phyloP scores from a whole-genome alignment of 2,329 filamentous ascomycete species.

The Helotiales sp. region DNA sequence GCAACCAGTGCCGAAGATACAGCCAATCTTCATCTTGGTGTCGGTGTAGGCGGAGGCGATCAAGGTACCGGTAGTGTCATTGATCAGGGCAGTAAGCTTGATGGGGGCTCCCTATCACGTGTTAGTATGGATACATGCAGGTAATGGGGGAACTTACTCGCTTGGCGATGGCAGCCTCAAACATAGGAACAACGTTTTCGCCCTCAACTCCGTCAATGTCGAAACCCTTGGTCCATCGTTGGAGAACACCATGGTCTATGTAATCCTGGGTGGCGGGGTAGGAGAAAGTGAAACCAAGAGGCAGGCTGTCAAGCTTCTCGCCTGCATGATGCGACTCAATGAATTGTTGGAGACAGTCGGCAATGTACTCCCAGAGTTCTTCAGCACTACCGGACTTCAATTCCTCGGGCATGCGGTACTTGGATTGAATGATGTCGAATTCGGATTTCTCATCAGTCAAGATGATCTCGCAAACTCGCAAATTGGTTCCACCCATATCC shows the following conservation, averaged over 20 bases:
- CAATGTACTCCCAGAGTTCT: constrained; percentile 93
- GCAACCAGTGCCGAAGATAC: constrained; percentile 97
- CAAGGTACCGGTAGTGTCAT: constrained; percentile 95
- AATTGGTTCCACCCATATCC: constrained; percentile 95
- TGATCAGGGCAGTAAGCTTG: constrained; percentile 90
- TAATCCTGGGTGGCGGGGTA: constrained; percentile 93
- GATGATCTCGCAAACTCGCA: constrained; percentile 91
- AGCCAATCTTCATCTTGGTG: constrained; percentile 86
- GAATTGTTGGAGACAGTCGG: constrained; percentile 89
- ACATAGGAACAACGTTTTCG: constrained; percentile 83
- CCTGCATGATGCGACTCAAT: constrained; percentile 81
- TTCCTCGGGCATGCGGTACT: constrained; percentile 92
- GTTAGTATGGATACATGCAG: constrained; percentile 14
- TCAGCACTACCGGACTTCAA: constrained; percentile 82
- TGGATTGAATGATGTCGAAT: constrained; percentile 93
- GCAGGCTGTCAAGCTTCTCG: constrained; percentile 62
- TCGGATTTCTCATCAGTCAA: constrained; percentile 84
- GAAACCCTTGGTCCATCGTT: constrained; percentile 97
- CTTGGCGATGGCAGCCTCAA: constrained; percentile 74
- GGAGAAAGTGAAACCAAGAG: constrained; percentile 93
- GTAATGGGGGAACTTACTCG: constrained; percentile 49
- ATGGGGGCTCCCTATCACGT: constrained; percentile 76
- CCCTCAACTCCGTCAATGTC: constrained; percentile 92
- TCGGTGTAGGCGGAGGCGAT: constrained; percentile 99
- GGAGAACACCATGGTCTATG: constrained; percentile 88